A percentile compares a stretch with the other conserved stretches of the same genome.
Conservation (phyloP, 257 asterid genomes). For the Striga asiatica region DNA sequence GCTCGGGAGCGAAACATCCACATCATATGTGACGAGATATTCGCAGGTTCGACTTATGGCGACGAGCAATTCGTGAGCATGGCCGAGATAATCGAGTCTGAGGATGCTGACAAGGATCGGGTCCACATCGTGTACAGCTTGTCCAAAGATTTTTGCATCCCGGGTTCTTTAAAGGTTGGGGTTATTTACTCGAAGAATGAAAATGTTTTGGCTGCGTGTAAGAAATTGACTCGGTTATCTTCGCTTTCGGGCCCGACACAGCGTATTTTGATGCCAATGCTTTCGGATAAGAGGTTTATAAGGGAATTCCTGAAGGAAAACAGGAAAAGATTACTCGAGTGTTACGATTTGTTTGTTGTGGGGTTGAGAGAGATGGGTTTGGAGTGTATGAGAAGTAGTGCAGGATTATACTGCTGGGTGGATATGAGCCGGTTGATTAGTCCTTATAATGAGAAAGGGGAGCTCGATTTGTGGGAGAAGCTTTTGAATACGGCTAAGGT, state of each 20-base stretch:
- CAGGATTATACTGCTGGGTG: conserved; percentile 89
- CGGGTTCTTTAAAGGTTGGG: conserved; percentile 92
- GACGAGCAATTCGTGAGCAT: conserved; percentile 74
- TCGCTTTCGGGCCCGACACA: conserved; percentile 84
- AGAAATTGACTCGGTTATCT: conserved; percentile 67
- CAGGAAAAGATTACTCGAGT: conserved; percentile 41
- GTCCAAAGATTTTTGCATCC: conserved; percentile 76
- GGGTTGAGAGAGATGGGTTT: conserved; percentile 60
- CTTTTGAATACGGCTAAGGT: conserved; percentile 59
- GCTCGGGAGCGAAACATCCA: conserved; percentile 90
- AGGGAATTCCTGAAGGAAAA: conserved; percentile 47
- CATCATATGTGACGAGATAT: conserved; percentile 83
- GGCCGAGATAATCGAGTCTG: conserved; percentile 67
- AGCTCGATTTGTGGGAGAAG: conserved; percentile 87
- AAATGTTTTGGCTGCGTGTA: conserved; percentile 70
- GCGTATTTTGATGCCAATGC: conserved; percentile 60
- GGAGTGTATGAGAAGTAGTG: conserved; percentile 54
- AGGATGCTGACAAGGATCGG: conserved; percentile 64
- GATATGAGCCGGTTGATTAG: conserved; percentile 75
- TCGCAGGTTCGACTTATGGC: conserved; percentile 73
- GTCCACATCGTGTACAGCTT: conserved; percentile 87
- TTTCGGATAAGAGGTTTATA: conserved; percentile 57
- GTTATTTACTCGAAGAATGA: conserved; percentile 73
- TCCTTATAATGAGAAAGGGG: conserved; percentile 80
- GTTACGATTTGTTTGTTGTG: conserved; percentile 45